Base-by-base conservation (phyloP, 2,329 filamentous ascomycete species). In the Aureobasidium sp. region DNA sequence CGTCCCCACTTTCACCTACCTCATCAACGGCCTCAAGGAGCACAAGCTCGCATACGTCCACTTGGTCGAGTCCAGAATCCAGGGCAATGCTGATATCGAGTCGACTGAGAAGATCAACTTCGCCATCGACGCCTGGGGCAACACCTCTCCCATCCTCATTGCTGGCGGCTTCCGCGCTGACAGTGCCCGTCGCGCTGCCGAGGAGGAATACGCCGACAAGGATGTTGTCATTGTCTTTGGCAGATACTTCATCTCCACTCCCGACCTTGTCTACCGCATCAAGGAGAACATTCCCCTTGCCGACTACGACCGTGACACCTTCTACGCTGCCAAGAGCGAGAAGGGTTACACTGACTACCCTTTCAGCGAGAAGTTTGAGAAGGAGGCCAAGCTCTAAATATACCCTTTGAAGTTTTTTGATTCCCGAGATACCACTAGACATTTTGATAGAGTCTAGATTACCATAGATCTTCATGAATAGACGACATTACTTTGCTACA, bases 1-100 rank as follows among this genome's bases (percentile, higher is more conserved):
- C 0, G 68, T 83, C 9, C 82, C 85, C 0, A 85, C 89, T 64
- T 90, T 88, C 68, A 75, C 74, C 0, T 76, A 89, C 66, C 68
- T 88, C 8, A 76, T 84, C 45, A 67, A 73, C 36, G 77, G 80
- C 45, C 73, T 85, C 11, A 80, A 78, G 59, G 71, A 75, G 30
- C 69, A 85, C 1, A 76, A 79, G 1, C 73, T 89, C 14, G 80
- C 84, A 0, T 89, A 85, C 67, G 69, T 87, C 2, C 85, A 88
- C 68, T 62, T 87, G 0, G 74, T 89, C 8, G 84, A 89, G 67
- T 78, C 82, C 0, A 78, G 83, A 0, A 73, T 85, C 5, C 70
- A 74, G 0, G 79, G 79, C 0, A 72, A 68, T 50, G 67, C 68
- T 0, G 78, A 82, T 42, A 42, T 70, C 3, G 77, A 81, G 53